Base-by-base conservation (phyloP, 495 filamentous ascomycete genomes). In the Xylaria telfairii region DNA sequence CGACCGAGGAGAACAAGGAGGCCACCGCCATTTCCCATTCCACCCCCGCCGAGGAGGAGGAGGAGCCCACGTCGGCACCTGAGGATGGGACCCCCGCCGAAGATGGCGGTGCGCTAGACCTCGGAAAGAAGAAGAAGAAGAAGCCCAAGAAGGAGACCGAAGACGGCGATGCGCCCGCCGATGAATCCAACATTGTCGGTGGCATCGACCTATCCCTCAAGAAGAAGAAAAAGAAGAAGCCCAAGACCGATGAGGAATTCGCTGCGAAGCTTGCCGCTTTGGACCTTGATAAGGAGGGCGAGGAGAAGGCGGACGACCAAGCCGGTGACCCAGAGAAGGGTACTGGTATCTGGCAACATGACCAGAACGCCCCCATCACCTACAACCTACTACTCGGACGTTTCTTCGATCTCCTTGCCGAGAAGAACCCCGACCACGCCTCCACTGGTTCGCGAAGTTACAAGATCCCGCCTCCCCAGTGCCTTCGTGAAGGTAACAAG, bases 391-490 rank as follows among this genome's bases (percentile, higher is more conserved):
- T 98, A 56, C 89, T 98, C 68, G 86, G 84, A 72, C 91, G 96
- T 76, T 98, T 99, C 87, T 99, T 97, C 86, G 92, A 90, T 71
- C 90, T 95, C 59, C 87, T 99, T 65, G 88, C 95, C 81, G 91
- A 91, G 81, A 93, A 95, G 85, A 95, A 99, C 85, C 96, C 96
- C 74, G 96, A 98, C 76, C 90, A 98, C 67, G 89, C 94, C 19
- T 92, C 92, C 24, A 90, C 89, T 81, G 96, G 95, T 62, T 88
- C 91, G 71, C 93, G 92, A 84, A 95, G 92, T 77, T 99, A 99
- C 87, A 98, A 98, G 88, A 99, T 99, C 75, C 96, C 96, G 21
- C 96, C 96, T 15, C 96, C 96, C n/a, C 96, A 99, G 85, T 97
- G 95, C 83, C 87, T 98, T 57, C 94, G 96, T 84, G 96, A 99